A percentile compares a stretch with the other conserved stretches of the same genome.
These are phyloP conservation scores for Fusarium sp. DNA, from an alignment of 2,329 filamentous ascomycete species.

Conservation along the genomic window DNA sequence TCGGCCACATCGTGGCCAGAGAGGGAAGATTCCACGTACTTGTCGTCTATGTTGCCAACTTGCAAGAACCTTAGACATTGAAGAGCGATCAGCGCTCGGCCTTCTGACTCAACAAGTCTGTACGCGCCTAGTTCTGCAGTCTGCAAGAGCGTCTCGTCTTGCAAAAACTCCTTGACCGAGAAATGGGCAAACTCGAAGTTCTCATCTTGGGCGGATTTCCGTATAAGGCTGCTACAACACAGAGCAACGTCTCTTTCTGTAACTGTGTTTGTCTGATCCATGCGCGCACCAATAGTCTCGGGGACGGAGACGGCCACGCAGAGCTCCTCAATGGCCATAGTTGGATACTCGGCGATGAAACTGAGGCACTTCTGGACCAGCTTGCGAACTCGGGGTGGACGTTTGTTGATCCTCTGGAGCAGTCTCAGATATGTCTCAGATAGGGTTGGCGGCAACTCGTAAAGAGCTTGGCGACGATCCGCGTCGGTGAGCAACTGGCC, in stretches of 20 bases:
- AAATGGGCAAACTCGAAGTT: background rate
- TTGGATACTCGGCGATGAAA: background rate
- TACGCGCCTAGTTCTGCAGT: background rate
- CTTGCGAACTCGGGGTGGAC: background rate
- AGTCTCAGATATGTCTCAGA: background rate
- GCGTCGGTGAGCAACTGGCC: background rate
- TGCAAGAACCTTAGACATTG: background rate
- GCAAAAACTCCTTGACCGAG: background rate
- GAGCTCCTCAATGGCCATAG: background rate
- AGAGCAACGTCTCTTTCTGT: background rate
- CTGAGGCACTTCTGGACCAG: background rate
- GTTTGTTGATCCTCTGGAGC: background rate
- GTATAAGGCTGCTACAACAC: background rate
- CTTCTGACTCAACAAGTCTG: background rate
- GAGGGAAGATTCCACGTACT: background rate
- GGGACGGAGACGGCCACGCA: background rate
- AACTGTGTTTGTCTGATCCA: background rate
- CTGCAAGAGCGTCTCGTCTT: background rate
- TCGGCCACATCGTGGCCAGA: background rate
- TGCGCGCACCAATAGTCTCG: background rate
- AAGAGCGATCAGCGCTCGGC: background rate
- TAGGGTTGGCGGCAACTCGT: background rate
- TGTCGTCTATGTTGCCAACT: background rate
- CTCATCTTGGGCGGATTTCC: background rate
- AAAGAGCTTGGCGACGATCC: background rate